These are phyloP conservation scores for Scedosporium minutisporum DNA, from an alignment of 2,329 filamentous ascomycete genomes.

Conservation along the genomic window DNA sequence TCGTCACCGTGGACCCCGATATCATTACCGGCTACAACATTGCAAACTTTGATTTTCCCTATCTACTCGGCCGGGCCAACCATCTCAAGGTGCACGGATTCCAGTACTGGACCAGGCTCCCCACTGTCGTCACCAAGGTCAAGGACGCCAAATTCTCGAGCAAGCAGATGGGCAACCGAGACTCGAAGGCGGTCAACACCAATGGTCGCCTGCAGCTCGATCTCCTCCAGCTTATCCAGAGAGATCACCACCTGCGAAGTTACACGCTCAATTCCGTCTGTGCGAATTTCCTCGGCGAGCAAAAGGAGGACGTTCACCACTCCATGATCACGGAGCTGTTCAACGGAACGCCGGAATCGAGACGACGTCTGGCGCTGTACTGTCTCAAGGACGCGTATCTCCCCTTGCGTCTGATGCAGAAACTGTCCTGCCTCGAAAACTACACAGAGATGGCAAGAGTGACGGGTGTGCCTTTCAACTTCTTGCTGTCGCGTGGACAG, in stretches of 20 bases:
- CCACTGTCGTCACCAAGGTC: slow-evolving; percentile 57
- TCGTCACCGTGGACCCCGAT: slow-evolving; percentile 85
- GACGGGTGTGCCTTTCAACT: slow-evolving; percentile 96
- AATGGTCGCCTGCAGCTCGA: slow-evolving; percentile 90
- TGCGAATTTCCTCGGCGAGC: slow-evolving; percentile 88
- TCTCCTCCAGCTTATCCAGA: slow-evolving; percentile 85
- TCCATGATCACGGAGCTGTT: slow-evolving; percentile 99
- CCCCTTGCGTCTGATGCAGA: slow-evolving; percentile 90
- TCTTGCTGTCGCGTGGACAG: slow-evolving; percentile 80
- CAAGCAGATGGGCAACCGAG: slow-evolving; percentile 96
- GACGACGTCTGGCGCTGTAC: slow-evolving; percentile 84
- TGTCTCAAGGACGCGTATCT: slow-evolving; percentile 97
- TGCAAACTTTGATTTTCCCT: slow-evolving; percentile 96
- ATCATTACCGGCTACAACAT: slow-evolving; percentile 99
- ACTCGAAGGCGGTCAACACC: slow-evolving; percentile 89
- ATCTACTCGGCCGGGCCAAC: slow-evolving; percentile 78
- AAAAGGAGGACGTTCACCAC: slow-evolving; percentile 97
- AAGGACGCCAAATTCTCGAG: slow-evolving; percentile 85
- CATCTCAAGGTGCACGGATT: slow-evolving; percentile 74
- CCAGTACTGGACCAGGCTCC: slow-evolving; percentile 78
- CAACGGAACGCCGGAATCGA: slow-evolving; percentile 89
- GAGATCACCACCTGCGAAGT: slow-evolving; percentile 89
- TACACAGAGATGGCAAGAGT: slow-evolving; percentile 99
- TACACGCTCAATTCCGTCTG: slow-evolving; percentile 97
- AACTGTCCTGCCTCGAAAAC: slow-evolving; percentile 95